These are phyloP conservation scores for Saccharomycopsis sp. DNA, from an alignment of 805 yeast genomes.

Conservation along the genomic window DNA sequence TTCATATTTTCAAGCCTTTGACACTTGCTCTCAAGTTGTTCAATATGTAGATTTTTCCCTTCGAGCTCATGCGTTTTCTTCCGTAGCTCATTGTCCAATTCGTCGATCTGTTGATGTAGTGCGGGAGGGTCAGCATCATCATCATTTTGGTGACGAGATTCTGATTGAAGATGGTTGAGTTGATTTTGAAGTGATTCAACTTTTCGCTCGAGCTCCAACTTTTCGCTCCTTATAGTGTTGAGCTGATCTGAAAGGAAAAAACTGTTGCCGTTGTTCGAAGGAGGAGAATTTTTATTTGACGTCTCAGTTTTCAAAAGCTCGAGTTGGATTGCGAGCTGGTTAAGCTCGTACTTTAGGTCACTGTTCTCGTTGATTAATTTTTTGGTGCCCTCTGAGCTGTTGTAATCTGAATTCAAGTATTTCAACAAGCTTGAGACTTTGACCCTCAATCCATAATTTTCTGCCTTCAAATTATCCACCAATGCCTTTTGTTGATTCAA, in stretches of 20 bases:
- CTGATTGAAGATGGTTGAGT: too few relatives aligned
- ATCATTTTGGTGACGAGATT: background rate
- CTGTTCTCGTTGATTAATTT: constrained; percentile 17
- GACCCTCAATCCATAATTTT: constrained; percentile 37
- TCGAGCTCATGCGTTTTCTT: constrained; percentile 15
- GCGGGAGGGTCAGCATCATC: background rate
- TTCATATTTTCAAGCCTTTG: constrained; percentile 15
- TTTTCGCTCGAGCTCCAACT: constrained; percentile 4
- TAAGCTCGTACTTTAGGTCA: constrained; percentile 14
- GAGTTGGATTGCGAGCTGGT: background rate
- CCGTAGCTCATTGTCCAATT: constrained; percentile 9
- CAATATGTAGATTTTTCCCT: constrained; percentile 12
- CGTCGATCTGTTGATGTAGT: constrained; percentile 2
- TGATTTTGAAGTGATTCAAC: constrained; percentile 7
- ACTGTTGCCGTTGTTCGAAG: too few relatives aligned
- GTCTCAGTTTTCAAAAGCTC: background rate
- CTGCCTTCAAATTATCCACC: constrained; percentile 30
- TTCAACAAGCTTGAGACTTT: constrained; percentile 35
- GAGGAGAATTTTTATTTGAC: too few relatives aligned
- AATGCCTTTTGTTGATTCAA: constrained; percentile 27
- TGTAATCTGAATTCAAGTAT: constrained; percentile 26
- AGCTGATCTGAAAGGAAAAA: too few relatives aligned
- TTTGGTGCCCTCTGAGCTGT: constrained; percentile 14
- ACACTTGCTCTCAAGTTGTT: constrained; percentile 5
- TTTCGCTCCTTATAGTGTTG: constrained; percentile 3